Conservation (phyloP, 2,329 filamentous ascomycete genomes). For the Neofusicoccum sp. region DNA sequence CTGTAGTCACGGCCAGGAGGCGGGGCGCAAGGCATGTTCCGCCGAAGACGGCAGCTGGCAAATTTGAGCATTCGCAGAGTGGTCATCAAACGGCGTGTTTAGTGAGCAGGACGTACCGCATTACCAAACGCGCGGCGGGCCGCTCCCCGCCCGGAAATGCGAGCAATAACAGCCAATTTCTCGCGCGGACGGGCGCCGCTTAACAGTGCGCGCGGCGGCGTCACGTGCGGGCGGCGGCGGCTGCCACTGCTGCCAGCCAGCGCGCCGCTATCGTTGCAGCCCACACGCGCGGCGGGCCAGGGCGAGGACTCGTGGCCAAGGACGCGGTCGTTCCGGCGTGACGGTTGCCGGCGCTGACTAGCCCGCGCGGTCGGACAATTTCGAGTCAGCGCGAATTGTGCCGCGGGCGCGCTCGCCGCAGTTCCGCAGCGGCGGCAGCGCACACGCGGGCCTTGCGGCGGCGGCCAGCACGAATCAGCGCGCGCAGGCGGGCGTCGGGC, state of each 20-base stretch:
- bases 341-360: conserved; percentile 6
- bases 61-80: background rate
- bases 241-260: background rate
- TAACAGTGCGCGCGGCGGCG: background rate
- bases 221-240: background rate
- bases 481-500: conserved; percentile 6
- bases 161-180: conserved; percentile 6
- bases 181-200: background rate
- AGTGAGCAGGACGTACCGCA: conserved; percentile 10
- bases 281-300: too few relatives aligned
- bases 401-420: too few relatives aligned
- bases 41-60: background rate
- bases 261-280: background rate
- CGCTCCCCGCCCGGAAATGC: conserved; percentile 4
- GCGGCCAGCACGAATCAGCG: conserved; percentile 2
- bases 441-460: background rate
- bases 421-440: background rate
- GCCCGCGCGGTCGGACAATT: conserved; percentile 2
- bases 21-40: background rate
- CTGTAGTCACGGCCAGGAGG: conserved; percentile 34
- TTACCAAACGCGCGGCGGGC: conserved; percentile 5
- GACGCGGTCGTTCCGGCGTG: background rate
- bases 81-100: conserved; percentile 6
- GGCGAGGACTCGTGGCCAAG: background rate
- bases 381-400: conserved; percentile 5